These are phyloP conservation scores for Acacia crassicarpa DNA, from an alignment of 306 rosid species.

Conservation along the genomic window DNA sequence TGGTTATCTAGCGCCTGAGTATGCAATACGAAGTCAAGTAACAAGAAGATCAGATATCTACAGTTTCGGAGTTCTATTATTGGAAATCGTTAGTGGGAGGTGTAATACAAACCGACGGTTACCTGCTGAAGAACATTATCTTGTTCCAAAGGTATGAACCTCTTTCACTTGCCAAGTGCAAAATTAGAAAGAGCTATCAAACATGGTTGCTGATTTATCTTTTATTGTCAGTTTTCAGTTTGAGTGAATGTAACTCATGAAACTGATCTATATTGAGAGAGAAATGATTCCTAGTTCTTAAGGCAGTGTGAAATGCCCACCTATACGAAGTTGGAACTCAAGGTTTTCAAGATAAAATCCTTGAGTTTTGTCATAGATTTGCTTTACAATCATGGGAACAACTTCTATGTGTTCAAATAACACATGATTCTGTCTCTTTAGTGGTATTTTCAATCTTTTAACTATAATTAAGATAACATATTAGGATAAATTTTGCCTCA, in stretches of 20 bases:
- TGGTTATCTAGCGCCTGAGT: conserved; percentile 92
- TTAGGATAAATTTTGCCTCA: background rate
- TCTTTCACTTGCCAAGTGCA: conserved; percentile 17
- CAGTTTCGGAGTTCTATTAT: conserved; percentile 77
- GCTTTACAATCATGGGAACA: background rate
- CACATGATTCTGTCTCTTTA: background rate
- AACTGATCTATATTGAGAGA: conserved; percentile 18
- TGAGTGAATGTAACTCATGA: background rate
- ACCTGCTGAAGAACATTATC: conserved; percentile 64
- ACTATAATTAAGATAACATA: background rate
- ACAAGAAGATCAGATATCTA: conserved; percentile 83
- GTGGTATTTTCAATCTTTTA: conserved; percentile 5
- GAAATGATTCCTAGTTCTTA: conserved; percentile 1
- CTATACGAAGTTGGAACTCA: background rate
- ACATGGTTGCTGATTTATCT: background rate
- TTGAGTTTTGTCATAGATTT: background rate
- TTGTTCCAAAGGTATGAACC: conserved; percentile 64
- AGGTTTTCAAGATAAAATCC: background rate
- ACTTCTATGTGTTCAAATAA: conserved; percentile 24
- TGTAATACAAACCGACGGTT: conserved; percentile 64
- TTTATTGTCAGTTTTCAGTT: background rate
- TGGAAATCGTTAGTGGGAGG: conserved; percentile 87
- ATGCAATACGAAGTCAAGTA: conserved; percentile 79
- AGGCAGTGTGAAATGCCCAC: conserved; percentile 8
- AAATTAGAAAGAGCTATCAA: background rate